Evolutionary conservation across 495 filamentous ascomycete genomes (phyloP), one percentile per base, ranked within the genome.

Genomic region (Aspergillus conjunctus): DNA sequence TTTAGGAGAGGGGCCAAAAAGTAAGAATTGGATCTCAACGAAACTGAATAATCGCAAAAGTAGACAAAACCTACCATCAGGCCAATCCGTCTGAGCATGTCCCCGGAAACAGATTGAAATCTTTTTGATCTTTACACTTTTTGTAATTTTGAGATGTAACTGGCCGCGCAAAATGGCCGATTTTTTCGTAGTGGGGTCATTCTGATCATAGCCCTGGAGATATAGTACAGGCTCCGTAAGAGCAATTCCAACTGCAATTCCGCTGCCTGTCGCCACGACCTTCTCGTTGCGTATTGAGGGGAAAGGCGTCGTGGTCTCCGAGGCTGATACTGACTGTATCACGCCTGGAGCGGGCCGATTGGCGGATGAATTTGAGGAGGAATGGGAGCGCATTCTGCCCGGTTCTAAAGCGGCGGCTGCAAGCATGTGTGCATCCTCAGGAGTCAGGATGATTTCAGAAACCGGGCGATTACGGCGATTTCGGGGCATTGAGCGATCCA

Each of bases 41-140:
- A 59, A 43, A 39, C 26, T 34, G 14, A n/a, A 51, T 56, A 34
- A 41, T 14, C 37, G 49, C 46, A 37, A 18, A 45, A 20, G 11
- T 12, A 34, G 26, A 53, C 21, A 49, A 17, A 51, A 51, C 72
- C 22, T 75, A 90, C 88, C 94, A 80, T 98, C 94, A 20, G 95
- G 94, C 94, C 94, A 98, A 69, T 96, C 92, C 0, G 94, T 98
- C 62, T 88, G 86, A 3, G 92, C 88, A 69, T 88, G 88, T 17
- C 93, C 94, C 31, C 86, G 83, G 65, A 98, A 93, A 64, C 88
- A 90, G 51, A 98, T 77, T 6, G 89, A 91, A 31, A 98, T 84
- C n/a, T 92, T 87, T 79, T 96, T 97, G 60, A 98, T 88, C 78
- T 98, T 98, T 41, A 91, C 87, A 65, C 87, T 88, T 73, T 98